These are phyloP conservation scores for Aspergillus sp. DNA, from an alignment of 2,329 filamentous ascomycete species.

Conservation along the genomic window DNA sequence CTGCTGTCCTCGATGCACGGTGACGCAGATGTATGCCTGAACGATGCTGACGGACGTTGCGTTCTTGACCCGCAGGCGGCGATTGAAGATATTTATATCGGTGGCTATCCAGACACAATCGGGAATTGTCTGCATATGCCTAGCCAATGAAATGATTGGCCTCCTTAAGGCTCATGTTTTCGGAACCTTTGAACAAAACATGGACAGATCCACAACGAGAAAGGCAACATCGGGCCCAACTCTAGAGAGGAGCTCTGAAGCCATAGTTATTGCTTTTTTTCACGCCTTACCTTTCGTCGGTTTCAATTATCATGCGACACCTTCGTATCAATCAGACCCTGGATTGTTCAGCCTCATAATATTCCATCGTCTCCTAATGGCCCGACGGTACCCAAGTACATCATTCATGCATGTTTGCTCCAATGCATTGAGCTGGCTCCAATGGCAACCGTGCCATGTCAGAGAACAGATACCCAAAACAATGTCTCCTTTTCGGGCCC, in stretches of 20 bases:
- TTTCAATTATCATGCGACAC: neutral
- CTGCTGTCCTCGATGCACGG: neutral
- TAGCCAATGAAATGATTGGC: neutral
- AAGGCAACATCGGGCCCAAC: neutral
- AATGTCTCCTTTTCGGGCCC: neutral
- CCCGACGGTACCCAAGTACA: neutral
- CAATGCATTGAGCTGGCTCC: neutral
- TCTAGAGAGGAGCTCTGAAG: neutral
- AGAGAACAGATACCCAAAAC: neutral
- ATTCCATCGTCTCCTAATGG: neutral
- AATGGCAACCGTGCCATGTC: neutral
- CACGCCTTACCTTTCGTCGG: neutral
- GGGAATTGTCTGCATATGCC: neutral
- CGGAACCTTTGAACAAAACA: neutral
- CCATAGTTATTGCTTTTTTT: neutral
- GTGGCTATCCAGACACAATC: neutral
- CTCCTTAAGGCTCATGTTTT: neutral
- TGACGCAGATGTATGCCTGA: neutral
- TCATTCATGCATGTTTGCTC: neutral
- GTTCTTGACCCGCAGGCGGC: no score
- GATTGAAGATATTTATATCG: neutral
- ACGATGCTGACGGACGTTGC: no score
- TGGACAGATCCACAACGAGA: neutral
- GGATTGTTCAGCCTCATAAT: neutral
- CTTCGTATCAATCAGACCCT: neutral